Percentiles rank a stretch among this genome's conserved stretches.
These are phyloP conservation scores for Suillus spraguei DNA, from an alignment of 768 basidiomycete species.

Conservation along the genomic window DNA sequence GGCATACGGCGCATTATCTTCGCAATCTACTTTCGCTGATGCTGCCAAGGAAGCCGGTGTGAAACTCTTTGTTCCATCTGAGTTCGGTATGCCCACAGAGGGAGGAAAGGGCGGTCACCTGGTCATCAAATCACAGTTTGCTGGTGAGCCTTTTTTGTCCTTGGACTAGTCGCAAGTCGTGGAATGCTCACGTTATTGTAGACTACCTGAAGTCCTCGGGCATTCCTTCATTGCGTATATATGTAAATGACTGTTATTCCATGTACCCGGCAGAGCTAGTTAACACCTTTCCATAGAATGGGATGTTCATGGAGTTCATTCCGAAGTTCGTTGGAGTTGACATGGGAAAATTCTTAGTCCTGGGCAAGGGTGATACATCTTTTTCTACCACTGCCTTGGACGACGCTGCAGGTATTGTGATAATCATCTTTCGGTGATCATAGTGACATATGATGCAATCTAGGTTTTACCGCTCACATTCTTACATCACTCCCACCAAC, in stretches of 20 bases:
- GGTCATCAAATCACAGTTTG: conserved; percentile 31
- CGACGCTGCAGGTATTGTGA: conserved; percentile 35
- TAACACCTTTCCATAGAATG: conserved; percentile 28
- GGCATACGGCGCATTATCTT: conserved; percentile 27
- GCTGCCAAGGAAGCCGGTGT: conserved; percentile 40
- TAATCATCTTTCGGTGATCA: conserved; percentile 17
- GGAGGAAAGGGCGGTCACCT: conserved; percentile 31
- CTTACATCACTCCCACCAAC: conserved; percentile 33
- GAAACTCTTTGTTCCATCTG: conserved; percentile 42
- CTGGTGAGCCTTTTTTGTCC: conserved; percentile 21
- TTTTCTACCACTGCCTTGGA: conserved; percentile 35
- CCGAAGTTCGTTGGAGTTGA: conserved; percentile 31
- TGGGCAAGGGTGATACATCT: conserved; percentile 34
- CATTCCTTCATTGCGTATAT: conserved; percentile 34
- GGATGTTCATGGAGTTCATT: conserved; percentile 34
- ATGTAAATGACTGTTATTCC: conserved; percentile 23
- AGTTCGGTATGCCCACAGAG: conserved; percentile 38
- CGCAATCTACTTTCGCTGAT: conserved; percentile 32
- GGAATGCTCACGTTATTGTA: conserved; percentile 11
- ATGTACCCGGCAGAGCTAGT: background rate
- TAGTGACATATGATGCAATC: background rate
- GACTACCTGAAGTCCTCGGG: conserved; percentile 34
- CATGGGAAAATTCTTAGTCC: conserved; percentile 32
- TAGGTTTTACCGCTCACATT: conserved; percentile 39
- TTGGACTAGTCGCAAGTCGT: background rate